Evolutionary conservation across 2,329 filamentous ascomycete genomes (phyloP), one percentile per base, ranked within the genome.

Genomic region (Clarireedia sp.): DNA sequence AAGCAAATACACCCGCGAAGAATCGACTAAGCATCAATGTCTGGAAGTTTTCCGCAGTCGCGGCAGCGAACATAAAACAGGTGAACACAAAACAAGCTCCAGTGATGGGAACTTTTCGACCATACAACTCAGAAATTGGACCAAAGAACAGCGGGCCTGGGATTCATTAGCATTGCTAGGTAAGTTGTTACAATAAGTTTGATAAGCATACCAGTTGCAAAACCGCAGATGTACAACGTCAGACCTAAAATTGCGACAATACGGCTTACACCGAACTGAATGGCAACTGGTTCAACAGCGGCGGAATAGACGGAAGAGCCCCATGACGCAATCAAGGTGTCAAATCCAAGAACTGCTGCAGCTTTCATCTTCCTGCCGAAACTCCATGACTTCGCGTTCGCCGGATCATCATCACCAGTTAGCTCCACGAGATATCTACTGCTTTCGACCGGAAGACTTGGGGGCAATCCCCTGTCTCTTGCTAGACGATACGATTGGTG

Each of bases 121-220:
- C 83, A 51, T 78, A 81, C 14, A 86, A 66, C 63, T 88, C 84
- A 38, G 79, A 75, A 23, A 87, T 67, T 0, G 83, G 83, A 2
- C 83, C 85, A 80, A 82, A 87, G 2, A 87, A 78, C 58, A 85
- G 69, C 5, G 83, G 82, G 0, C 82, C 82, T 54, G 17, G 3
- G 37, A n/a, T 14, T n/a, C 16, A 36, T 50, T 36, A 51, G 52
- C 14, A 4, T 23, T 36, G 24, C n/a, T 44, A 17, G 14, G 5
- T 16, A 17, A 26, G 5, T 5, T 4, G n/a, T 41, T 9, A 17
- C 9, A 19, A n/a, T 6, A 41, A 7, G 7, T 19, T 16, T 8
- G 82, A 36, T 23, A 12, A 12, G 21, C 37, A 33, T 54, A 0
- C 82, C 82, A 12, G 83, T 72, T 3, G 73, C 80, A 0, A 86